phyloP scores from a whole-genome alignment of 164 flowering plant genomes.

The Macadamia tetraphylla region DNA sequence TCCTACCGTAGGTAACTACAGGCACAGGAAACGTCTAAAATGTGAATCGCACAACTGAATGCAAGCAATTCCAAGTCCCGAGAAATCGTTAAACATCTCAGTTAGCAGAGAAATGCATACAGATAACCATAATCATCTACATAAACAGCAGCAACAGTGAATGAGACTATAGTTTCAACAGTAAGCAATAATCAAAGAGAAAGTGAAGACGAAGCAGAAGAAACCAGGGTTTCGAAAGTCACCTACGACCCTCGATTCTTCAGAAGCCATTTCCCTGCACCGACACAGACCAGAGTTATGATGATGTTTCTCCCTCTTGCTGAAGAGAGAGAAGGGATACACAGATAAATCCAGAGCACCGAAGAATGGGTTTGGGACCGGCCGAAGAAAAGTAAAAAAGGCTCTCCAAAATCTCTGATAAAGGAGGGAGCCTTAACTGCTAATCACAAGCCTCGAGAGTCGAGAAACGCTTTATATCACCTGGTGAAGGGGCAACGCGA shows the following conservation, averaged over 20 bases:
- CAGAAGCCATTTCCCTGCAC: neutral
- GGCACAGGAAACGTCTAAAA: no score
- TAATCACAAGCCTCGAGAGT: neutral
- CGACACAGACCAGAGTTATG: neutral
- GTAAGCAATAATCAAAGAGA: neutral
- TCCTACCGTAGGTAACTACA: no score
- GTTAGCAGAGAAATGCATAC: neutral
- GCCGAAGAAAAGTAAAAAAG: neutral
- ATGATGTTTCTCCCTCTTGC: neutral
- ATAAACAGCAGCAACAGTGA: neutral
- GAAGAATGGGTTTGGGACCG: neutral
- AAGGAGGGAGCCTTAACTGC: neutral
- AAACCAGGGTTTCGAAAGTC: neutral
- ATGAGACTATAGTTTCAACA: neutral
- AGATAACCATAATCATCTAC: neutral
- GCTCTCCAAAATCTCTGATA: neutral
- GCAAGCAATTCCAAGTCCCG: neutral
- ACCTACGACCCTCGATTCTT: neutral
- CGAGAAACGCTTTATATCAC: no score
- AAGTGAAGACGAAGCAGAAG: neutral
- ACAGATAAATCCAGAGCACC: neutral
- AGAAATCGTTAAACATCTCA: neutral
- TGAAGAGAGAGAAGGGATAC: neutral
- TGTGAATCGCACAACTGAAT: neutral
- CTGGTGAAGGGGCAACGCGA: no score